A percentile compares a stretch with the other conserved stretches of the same genome.
Evolutionary conservation across 2,329 filamentous ascomycete species (phyloP).

Genomic region (Piedraia hortae): DNA sequence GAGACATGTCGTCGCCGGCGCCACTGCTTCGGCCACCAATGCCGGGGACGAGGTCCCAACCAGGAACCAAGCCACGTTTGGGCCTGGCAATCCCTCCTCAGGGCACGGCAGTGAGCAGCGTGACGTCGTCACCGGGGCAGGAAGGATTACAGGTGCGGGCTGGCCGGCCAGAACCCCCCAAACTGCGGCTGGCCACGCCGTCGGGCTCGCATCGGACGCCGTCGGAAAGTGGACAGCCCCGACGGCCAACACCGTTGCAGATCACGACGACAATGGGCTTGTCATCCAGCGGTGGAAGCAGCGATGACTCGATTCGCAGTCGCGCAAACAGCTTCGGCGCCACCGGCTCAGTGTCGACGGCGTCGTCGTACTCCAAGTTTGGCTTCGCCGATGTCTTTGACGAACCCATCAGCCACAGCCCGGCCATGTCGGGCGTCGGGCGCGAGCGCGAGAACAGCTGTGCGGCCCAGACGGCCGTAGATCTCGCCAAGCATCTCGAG

Average conservation of each 20-base stretch:
- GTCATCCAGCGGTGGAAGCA: conserved; percentile 47
- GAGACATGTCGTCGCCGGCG: conserved; percentile 44
- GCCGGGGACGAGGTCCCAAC: conserved; percentile 26
- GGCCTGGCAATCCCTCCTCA: conserved; percentile 69
- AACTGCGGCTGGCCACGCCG: conserved; percentile 61
- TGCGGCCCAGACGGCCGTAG: conserved; percentile 28
- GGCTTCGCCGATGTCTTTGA: conserved; percentile 48
- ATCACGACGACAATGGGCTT: conserved; percentile 21
- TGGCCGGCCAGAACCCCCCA: conserved; percentile 30
- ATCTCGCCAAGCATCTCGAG: conserved; percentile 45
- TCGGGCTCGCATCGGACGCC: conserved; percentile 54
- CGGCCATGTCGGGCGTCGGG: conserved; percentile 19
- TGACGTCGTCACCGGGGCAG: conserved; percentile 12
- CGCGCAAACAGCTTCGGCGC: conserved; percentile 68
- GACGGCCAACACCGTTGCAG: conserved; percentile 25
- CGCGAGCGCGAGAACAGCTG: conserved; percentile 70
- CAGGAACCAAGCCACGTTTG: conserved; percentile 30
- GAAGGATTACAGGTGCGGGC: conserved; percentile 11
- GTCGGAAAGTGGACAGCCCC: conserved; percentile 23
- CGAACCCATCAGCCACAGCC: conserved; percentile 54
- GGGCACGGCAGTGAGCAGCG: conserved; percentile 41
- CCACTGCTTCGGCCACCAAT: conserved; percentile 64
- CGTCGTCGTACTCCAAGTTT: conserved; percentile 56
- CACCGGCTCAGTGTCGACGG: conserved; percentile 62
- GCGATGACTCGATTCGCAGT: conserved; percentile 47